These are phyloP conservation scores for Rhizopogon rudus DNA, from an alignment of 768 basidiomycete species.

Conservation along the genomic window DNA sequence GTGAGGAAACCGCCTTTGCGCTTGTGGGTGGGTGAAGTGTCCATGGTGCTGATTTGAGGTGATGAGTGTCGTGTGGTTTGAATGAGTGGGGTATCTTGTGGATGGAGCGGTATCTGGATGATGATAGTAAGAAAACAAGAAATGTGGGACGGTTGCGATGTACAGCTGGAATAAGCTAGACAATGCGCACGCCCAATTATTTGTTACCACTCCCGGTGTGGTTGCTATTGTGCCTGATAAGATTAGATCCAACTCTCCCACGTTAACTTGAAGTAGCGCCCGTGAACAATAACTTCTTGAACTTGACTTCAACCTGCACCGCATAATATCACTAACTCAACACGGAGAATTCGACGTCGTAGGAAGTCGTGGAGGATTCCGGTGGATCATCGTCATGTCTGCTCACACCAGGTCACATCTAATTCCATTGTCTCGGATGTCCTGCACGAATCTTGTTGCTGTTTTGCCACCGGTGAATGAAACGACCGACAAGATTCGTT, in stretches of 20 bases:
- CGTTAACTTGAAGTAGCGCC: too few relatives aligned
- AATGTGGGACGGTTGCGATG: conserved; percentile 2
- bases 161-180: background rate
- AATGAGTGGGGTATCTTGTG: background rate
- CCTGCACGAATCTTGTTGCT: too few relatives aligned
- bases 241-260: conserved; percentile 12
- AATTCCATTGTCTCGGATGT: too few relatives aligned
- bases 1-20: conserved; percentile 12
- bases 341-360: background rate
- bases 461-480: too few relatives aligned
- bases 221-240: conserved; percentile 14
- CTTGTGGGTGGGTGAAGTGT: conserved; percentile 1
- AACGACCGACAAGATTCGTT: too few relatives aligned
- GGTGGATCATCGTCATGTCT: background rate
- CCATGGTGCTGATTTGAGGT: background rate
- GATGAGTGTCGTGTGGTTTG: conserved; percentile 7
- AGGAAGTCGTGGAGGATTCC: background rate
- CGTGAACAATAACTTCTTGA: too few relatives aligned
- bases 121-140: conserved; percentile 8
- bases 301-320: too few relatives aligned
- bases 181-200: conserved; percentile 4
- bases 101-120: background rate
- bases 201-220: background rate
- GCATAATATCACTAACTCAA: too few relatives aligned
- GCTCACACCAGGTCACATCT: background rate